Base-by-base conservation (phyloP, 768 basidiomycete species). In the Pulveroboletus ravenelii region DNA sequence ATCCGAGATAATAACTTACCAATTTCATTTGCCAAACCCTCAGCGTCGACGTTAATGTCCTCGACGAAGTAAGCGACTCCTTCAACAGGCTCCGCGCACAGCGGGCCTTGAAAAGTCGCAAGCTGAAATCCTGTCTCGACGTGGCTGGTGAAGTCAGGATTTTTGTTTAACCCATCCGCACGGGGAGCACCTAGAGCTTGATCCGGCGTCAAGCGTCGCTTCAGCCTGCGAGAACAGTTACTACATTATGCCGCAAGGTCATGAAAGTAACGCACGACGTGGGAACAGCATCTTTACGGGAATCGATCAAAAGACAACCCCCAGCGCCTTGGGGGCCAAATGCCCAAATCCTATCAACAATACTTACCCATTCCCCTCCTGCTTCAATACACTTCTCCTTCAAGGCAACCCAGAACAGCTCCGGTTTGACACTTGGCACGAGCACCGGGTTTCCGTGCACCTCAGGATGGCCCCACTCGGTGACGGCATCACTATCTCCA, bases 51-150 rank as follows among this genome's bases (percentile, higher is more conserved):
- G 13, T 79, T 75, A 3, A 97, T 71, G 25, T 72, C 74, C 64
- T 97, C 93, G 1, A 97, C 78, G 53, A 95, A 89, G 71, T 87
- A 98, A 0, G 85, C 91, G 73, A 99, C 72, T 0, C 95, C 95
- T 57, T 94, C 87, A 8, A 97, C 82, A 2, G 96, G 96, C 66
- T 99, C 96, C 7, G 86, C 87, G 58, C 96, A 98, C 17, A 99
- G 70, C 12, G 96, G 95, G 0, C 96, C 96, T 68, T 94, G 92
- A 65, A 93, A 87, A 2, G 87, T 87, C 1, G 93, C 94, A 41
- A 98, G 78, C 70, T 96, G 94, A 70, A 99, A 99, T 2, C 94
- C 95, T 5, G 86, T 87, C 65, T 97, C 93, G 29, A 98, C 76
- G 55, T 87, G 78, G 48, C 82, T 82, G 57, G 93, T 86, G 54